A percentile compares a stretch with the other conserved stretches of the same genome.
These are phyloP conservation scores for Antrodiella citrinella DNA, from an alignment of 768 basidiomycete genomes.

Conservation along the genomic window DNA sequence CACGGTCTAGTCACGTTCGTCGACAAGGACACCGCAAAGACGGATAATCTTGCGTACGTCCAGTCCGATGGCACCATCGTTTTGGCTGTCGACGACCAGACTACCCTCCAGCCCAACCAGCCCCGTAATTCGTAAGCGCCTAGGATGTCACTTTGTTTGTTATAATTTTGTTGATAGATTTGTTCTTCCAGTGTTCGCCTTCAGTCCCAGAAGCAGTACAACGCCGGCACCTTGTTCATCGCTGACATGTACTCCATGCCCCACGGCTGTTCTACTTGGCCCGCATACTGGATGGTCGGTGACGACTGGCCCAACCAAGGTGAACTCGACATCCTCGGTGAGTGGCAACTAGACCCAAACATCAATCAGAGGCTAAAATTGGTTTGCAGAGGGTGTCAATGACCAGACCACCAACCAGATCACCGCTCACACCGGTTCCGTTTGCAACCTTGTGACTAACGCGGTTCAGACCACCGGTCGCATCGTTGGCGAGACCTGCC, in stretches of 20 bases:
- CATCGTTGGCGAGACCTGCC: constrained; percentile 24
- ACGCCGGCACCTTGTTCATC: constrained; percentile 64
- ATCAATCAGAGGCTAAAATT: no score
- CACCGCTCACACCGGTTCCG: constrained; percentile 32
- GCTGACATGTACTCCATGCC: constrained; percentile 68
- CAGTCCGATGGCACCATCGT: constrained; percentile 48
- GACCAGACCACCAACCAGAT: constrained; percentile 30
- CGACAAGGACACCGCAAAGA: constrained; percentile 35
- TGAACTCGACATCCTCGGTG: constrained; percentile 24
- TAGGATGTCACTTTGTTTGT: no score
- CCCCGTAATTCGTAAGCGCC: constrained; percentile 43
- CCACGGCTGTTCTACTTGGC: constrained; percentile 56
- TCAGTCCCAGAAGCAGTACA: constrained; percentile 51
- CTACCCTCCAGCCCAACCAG: constrained; percentile 37
- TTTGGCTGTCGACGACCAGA: constrained; percentile 55
- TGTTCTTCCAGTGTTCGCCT: constrained; percentile 50
- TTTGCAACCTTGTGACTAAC: constrained; percentile 28
- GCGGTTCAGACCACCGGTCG: constrained; percentile 20
- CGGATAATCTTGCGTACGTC: constrained; percentile 52
- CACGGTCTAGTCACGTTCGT: constrained; percentile 61
- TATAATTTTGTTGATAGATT: not conserved
- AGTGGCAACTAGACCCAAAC: constrained; percentile 2
- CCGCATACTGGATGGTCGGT: constrained; percentile 44
- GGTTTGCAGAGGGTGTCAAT: constrained; percentile 41
- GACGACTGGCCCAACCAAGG: constrained; percentile 20